Evolutionary conservation across 768 basidiomycete genomes (phyloP), one percentile per base, ranked within the genome.

Genomic region (Boletellus ananas): DNA sequence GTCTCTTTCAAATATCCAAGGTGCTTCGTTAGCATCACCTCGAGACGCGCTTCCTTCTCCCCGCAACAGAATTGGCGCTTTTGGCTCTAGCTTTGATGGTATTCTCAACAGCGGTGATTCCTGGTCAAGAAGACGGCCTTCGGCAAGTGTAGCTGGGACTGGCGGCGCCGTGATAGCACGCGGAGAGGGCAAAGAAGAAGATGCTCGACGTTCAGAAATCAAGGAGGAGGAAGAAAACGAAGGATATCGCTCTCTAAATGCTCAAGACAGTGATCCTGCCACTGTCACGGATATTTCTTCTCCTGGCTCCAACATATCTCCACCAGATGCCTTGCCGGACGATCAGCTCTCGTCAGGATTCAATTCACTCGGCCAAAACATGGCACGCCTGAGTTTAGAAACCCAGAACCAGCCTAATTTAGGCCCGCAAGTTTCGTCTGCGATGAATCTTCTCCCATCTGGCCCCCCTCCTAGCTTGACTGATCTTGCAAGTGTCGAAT

Each of bases 71-170:
- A 80, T 87, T 46, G 72, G 79, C 49, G 76, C 80, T 10, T 76
- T 76, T 57, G 71, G 76, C 18, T 71, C 80, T 47, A 78, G 78
- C 49, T 87, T 90, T 56, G 88, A 90, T 58, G 87, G 87, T n/a
- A 79, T 89, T 10, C 71, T 90, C 43, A 74, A 65, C 46, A 74
- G 72, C 43, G 83, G 81, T 41, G 87, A 90, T 45, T 79, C 84
- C 27, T 87, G 88, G 88, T 72, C 83, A 12, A 75, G 82, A 57
- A 77, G 83, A 58, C 80, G 85, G 34, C 68, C 78, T 53, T 81
- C 85, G n/a, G 80, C 81, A 52, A 74, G 76, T 31, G 69, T 74
- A 16, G 50, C 71, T 43, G 87, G 80, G 40, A 63, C 68, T 52
- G 65, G 66, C 43, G 54, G 58, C 2, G 58, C 67, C 66, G 49